Evolutionary conservation across 2,329 filamentous ascomycete species (phyloP), one percentile per base, ranked within the genome.

Genomic region (Purpureocillium lavendulum): DNA sequence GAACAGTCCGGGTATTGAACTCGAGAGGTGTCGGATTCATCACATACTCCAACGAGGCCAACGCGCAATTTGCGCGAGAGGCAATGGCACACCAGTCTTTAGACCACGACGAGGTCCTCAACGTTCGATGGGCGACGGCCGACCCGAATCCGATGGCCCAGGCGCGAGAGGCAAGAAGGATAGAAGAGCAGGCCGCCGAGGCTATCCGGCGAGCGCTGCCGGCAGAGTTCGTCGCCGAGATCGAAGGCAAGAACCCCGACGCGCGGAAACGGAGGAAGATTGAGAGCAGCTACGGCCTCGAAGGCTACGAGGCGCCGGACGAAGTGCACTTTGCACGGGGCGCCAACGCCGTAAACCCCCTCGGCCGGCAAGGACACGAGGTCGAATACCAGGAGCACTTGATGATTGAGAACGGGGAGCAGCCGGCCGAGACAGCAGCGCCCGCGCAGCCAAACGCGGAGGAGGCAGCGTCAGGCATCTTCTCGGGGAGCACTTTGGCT

Each of bases 111-210:
- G 92, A 98, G 64, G 82, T 96, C 16, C 67, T 98, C 18, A 98
- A 98, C 60, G 89, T 98, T 35, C 76, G 94, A 46, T 98, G 92
- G 92, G 92, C 92, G 32, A 98, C 92, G 0, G 84, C 87, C 7
- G 92, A 98, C 57, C 92, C 92, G 1, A 98, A 98, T 51, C 92
- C 92, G 0, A 82, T 92, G 69, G 88, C 90, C 2, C 87, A 95
- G 60, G 94, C 94, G 47, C 76, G 94, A 44, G 92, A 98, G 63
- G 90, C 84, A 3, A 74, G 84, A 30, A 75, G 83, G 31, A 83
- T 98, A 44, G 92, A 98, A 58, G 92, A 98, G 57, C 92, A 98
- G 60, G 92, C 92, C 2, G 92, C 92, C 0, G 92, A 96, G 54
- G 94, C 92, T 2, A 87, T 98, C 41, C 72, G 92, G 14, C 74